Conservation (phyloP, 208 protist species). For the Trypanosoma grayi region DNA sequence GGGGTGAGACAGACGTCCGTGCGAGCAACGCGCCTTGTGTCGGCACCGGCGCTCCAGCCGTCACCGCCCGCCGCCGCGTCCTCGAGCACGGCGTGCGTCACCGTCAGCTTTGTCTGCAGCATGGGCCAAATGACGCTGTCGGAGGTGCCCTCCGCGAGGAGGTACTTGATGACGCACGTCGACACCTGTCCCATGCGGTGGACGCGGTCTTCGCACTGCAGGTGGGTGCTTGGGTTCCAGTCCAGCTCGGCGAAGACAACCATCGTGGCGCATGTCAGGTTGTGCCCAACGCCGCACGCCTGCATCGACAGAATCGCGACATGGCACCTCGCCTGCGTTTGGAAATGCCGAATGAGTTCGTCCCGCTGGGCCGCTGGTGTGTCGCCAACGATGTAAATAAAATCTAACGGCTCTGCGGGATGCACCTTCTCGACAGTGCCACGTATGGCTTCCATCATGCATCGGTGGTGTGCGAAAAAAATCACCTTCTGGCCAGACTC, state of each 20-base stretch:
- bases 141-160: slow-evolving; percentile 89
- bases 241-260: slow-evolving; percentile 97
- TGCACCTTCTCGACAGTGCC: slow-evolving; percentile 62
- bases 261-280: slow-evolving; percentile 90
- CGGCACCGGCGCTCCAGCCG: neutral
- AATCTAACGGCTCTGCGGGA: slow-evolving; percentile 66
- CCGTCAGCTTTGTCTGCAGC: slow-evolving; percentile 82
- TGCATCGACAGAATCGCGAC: slow-evolving; percentile 93
- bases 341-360: slow-evolving; percentile 75
- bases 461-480: slow-evolving; percentile 93
- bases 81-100: slow-evolving; percentile 79
- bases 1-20: slow-evolving; percentile 17
- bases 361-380: slow-evolving; percentile 70
- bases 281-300: slow-evolving; percentile 95
- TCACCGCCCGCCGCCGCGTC: slow-evolving; percentile 18
- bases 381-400: slow-evolving; percentile 92
- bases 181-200: slow-evolving; percentile 95
- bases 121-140: slow-evolving; percentile 92
- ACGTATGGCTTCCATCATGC: slow-evolving; percentile 91
- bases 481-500: slow-evolving; percentile 87
- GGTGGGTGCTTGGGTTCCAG: slow-evolving; percentile 96
- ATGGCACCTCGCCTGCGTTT: slow-evolving; percentile 52
- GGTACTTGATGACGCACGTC: slow-evolving; percentile 91
- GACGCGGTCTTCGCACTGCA: slow-evolving; percentile 96
- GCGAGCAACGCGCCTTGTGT: slow-evolving; percentile 6